phyloP scores from a whole-genome alignment of 1,139 yeast genomes.

The Pichia sp. region DNA sequence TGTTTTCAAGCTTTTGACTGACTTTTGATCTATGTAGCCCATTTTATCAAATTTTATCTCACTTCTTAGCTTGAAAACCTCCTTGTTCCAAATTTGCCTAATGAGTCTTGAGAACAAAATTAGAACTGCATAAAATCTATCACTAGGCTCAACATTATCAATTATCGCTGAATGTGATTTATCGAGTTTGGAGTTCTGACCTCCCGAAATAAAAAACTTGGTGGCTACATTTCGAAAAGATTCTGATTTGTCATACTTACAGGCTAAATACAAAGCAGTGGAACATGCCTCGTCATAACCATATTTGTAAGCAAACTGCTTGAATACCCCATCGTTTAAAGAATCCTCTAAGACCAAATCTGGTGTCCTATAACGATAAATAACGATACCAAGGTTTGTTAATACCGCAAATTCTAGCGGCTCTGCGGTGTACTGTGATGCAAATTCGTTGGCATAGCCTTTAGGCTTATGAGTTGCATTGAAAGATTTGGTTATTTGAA shows the following conservation, averaged over 20 bases:
- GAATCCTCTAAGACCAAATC: conserved; percentile 69
- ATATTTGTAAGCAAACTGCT: conserved; percentile 49
- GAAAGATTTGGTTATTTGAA: conserved; percentile 64
- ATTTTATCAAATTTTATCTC: conserved; percentile 40
- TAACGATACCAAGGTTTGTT: conserved; percentile 72
- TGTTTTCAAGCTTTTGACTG: conserved; percentile 42
- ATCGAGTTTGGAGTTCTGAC: conserved; percentile 48
- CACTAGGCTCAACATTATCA: conserved; percentile 80
- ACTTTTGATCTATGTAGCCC: conserved; percentile 35
- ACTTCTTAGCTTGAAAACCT: conserved; percentile 53
- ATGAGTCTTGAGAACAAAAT: conserved; percentile 73
- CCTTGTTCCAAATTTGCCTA: conserved; percentile 70
- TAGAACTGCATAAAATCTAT: conserved; percentile 88
- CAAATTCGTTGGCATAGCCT: conserved; percentile 80
- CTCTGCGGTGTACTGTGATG: conserved; percentile 69
- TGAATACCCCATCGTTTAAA: conserved; percentile 48
- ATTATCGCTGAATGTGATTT: conserved; percentile 37
- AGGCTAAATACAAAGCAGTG: conserved; percentile 76
- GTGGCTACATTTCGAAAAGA: conserved; percentile 46
- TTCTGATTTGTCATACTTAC: conserved; percentile 63
- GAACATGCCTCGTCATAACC: conserved; percentile 81
- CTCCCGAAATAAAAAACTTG: conserved; percentile 49
- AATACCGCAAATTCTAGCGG: conserved; percentile 73
- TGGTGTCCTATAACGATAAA: conserved; percentile 75
- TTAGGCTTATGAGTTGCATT: conserved; percentile 67